Percentiles rank a stretch among this genome's conserved stretches.
Conservation (phyloP, 2,329 filamentous ascomycete genomes). For the Fusarium musae region DNA sequence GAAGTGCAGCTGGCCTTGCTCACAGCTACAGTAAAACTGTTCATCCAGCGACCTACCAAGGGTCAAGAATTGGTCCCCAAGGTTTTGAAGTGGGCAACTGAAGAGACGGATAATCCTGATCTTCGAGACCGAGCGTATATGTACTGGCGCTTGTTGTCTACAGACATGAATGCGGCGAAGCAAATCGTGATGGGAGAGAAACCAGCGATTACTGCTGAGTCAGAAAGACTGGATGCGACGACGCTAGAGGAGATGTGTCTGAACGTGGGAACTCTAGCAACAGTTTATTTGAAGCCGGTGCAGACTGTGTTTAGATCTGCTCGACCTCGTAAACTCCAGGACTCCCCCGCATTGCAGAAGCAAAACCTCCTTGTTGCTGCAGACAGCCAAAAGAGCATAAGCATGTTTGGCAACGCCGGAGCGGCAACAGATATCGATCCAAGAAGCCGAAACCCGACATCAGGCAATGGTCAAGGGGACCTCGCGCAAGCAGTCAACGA, state of each 20-base stretch:
- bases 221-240: slow-evolving; percentile 88
- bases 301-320: slow-evolving; percentile 96
- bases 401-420: slow-evolving; percentile 65
- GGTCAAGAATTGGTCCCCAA: slow-evolving; percentile 93
- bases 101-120: slow-evolving; percentile 99
- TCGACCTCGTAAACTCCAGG: slow-evolving; percentile 79
- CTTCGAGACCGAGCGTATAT: slow-evolving; percentile 96
- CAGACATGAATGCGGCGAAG: slow-evolving; percentile 87
- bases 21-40: slow-evolving; percentile 96
- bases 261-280: slow-evolving; percentile 94
- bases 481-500: slow-evolving; percentile 80
- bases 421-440: slow-evolving; percentile 63
- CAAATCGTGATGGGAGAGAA: slow-evolving; percentile 97
- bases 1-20: slow-evolving; percentile 95
- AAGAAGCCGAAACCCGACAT: slow-evolving; percentile 48
- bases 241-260: slow-evolving; percentile 98
- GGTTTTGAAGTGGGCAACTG: slow-evolving; percentile 97
- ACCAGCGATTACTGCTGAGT: slow-evolving; percentile 94
- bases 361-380: slow-evolving; percentile 65
- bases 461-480: slow-evolving; percentile 54
- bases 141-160: slow-evolving; percentile 97
- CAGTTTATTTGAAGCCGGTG: slow-evolving; percentile 97
- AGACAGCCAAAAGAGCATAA: slow-evolving; percentile 70
- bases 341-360: slow-evolving; percentile 87
- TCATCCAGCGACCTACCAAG: slow-evolving; percentile 95